Evolutionary conservation across 345 rosid species (phyloP).

Genomic region (Dipteronia dyeriana): DNA sequence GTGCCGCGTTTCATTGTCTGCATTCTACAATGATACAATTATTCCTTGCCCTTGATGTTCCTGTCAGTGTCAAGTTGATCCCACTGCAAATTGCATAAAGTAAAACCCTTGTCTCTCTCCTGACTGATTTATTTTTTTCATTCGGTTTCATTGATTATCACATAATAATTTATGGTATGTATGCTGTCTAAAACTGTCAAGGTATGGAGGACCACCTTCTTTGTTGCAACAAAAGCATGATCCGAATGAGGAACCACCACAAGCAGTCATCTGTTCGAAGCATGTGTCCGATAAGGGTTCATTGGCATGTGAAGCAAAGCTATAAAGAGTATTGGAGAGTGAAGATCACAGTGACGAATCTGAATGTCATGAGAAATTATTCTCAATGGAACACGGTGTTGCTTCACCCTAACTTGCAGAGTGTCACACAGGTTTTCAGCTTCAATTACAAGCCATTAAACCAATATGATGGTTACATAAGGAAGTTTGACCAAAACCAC

Average conservation of each 20-base stretch:
- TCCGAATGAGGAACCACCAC: conserved; percentile 34
- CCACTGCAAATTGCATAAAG: conserved; percentile 51
- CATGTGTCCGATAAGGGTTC: no score
- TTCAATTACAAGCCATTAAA: no score
- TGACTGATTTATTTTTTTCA: no score
- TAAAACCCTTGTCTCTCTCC: conserved; percentile 21
- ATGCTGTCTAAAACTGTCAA: conserved; percentile 8
- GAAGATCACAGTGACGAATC: no score
- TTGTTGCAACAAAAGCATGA: conserved; percentile 46
- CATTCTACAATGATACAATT: conserved; percentile 61
- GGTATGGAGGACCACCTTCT: conserved; percentile 44
- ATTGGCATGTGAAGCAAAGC: no score
- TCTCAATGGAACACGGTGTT: no score
- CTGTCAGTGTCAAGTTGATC: conserved; percentile 57
- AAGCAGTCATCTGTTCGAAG: conserved; percentile 57
- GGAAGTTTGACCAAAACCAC: conserved; percentile 39
- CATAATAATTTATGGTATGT: no score
- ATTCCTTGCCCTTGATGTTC: conserved; percentile 77
- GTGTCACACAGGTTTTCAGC: no score
- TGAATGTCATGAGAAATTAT: no score
- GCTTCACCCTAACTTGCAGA: no score
- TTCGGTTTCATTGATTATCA: no score
- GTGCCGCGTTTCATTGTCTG: conserved; percentile 86
- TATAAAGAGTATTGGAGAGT: no score
- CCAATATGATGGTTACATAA: conserved; percentile 45